Base-by-base conservation (phyloP, 257 asterid species). In the Cruciata laevipes region DNA sequence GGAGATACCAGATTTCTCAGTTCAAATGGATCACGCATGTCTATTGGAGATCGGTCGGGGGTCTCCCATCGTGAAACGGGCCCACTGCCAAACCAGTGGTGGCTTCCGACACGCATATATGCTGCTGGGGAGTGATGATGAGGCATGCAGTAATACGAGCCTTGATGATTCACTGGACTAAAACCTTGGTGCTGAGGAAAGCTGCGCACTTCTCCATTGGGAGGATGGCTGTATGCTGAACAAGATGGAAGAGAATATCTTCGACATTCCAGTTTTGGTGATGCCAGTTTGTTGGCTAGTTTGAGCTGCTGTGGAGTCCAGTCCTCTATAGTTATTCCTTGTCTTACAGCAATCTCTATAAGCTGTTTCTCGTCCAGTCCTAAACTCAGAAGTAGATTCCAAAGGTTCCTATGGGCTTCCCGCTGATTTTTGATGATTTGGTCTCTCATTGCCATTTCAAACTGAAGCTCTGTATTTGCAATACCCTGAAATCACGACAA, bases 371-470 rank as follows among this genome's bases (percentile, higher is more conserved):
- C 97, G 65, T 86, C 84, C 44, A 89, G 86, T 69, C 97, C 98
- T 71, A 86, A 75, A 85, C 96, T 86, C 65, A 71, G 71, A 53
- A 92, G 82, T 78, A 92, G 80, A 76, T 79, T 82, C 97, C 96
- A 92, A 16, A 87, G 79, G 49, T 83, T 89, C 76, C 79, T 83
- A 53, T 84, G 87, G 53, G 95, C 86, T 86, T 87, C 98, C 79
- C 86, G 84, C 80, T 92, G 97, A 83, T 75, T 86, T 84, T 78
- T 65, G 65, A 92, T 89, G 49, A 89, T 78, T 81, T 92, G 97
- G 78, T 92, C 98, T 81, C 98, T 87, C 86, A 87, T 79, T 64
- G 97, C 98, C 79, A 92, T 85, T 86, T 92, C 95, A 62, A 92
- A 86, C 81, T 92, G 98, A 71, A 92, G 97, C 71, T 92, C 98